These are phyloP conservation scores for Citrus sp. DNA, from an alignment of 345 rosid genomes.

Conservation along the genomic window DNA sequence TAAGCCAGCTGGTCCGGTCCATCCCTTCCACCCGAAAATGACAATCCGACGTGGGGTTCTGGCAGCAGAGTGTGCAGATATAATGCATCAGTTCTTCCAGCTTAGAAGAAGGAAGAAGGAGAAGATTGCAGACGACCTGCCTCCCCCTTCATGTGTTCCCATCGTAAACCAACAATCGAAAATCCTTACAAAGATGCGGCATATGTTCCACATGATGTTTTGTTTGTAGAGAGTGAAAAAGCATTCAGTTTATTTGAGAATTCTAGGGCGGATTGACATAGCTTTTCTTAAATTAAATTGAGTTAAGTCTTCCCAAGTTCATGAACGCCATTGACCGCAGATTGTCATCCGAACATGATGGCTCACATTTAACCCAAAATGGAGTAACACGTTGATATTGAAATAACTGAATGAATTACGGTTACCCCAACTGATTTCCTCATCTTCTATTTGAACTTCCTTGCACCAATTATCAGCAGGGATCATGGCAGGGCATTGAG, in stretches of 20 bases:
- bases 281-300: neutral
- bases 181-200: slow-evolving; percentile 72
- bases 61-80: slow-evolving; percentile 75
- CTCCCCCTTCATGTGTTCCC: slow-evolving; percentile 52
- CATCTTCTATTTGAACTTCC: neutral
- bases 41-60: slow-evolving; percentile 72
- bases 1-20: slow-evolving; percentile 76
- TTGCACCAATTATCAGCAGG: neutral
- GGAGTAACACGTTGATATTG: neutral
- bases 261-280: neutral
- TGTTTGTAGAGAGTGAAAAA: slow-evolving; percentile 42
- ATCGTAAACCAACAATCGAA: slow-evolving; percentile 59
- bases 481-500: neutral
- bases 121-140: slow-evolving; percentile 38
- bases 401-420: neutral
- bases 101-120: slow-evolving; percentile 76
- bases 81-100: slow-evolving; percentile 91
- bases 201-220: slow-evolving; percentile 58
- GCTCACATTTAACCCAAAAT: neutral
- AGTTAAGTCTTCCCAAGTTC: neutral
- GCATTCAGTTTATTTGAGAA: neutral
- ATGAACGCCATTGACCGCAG: neutral
- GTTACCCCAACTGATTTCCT: neutral
- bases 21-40: slow-evolving; percentile 95
- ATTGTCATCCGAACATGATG: neutral